These are phyloP conservation scores for Aaosphaeria arxii DNA, from an alignment of 2,329 filamentous ascomycete genomes.

Conservation along the genomic window DNA sequence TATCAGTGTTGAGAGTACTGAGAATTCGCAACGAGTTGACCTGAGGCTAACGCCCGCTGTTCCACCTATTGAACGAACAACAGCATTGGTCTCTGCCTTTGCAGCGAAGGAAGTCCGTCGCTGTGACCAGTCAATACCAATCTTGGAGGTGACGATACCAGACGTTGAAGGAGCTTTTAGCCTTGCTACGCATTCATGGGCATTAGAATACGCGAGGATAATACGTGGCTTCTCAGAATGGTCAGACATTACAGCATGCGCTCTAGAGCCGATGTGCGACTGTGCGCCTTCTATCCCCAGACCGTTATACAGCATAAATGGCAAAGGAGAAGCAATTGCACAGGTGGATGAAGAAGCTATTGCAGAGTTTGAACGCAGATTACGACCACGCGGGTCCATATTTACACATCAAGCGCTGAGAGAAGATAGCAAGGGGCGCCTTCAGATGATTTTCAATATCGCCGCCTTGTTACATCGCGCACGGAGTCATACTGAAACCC, in stretches of 20 bases:
- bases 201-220: conserved; percentile 13
- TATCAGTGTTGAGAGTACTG: too few species aligned
- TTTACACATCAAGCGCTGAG: conserved; percentile 16
- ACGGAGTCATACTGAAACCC: conserved; percentile 23
- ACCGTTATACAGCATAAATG: too few species aligned
- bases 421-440: too few species aligned
- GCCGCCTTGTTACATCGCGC: conserved; percentile 45
- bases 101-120: too few species aligned
- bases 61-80: conserved; percentile 2
- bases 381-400: conserved; percentile 47
- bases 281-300: too few species aligned
- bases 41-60: conserved; percentile 5
- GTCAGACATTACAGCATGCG: too few species aligned
- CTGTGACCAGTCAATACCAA: too few species aligned
- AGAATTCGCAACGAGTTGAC: conserved; percentile 7
- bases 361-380: conserved; percentile 47
- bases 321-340: too few species aligned
- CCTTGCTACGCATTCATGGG: conserved; percentile 19
- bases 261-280: too few species aligned
- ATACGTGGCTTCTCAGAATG: conserved; percentile 17
- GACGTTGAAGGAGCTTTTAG: too few species aligned
- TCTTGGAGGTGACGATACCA: too few species aligned
- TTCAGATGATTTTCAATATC: conserved; percentile 41
- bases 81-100: too few species aligned
- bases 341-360: conserved; percentile 45